phyloP scores from a whole-genome alignment of 768 basidiomycete genomes.

The Ramaria sp. region DNA sequence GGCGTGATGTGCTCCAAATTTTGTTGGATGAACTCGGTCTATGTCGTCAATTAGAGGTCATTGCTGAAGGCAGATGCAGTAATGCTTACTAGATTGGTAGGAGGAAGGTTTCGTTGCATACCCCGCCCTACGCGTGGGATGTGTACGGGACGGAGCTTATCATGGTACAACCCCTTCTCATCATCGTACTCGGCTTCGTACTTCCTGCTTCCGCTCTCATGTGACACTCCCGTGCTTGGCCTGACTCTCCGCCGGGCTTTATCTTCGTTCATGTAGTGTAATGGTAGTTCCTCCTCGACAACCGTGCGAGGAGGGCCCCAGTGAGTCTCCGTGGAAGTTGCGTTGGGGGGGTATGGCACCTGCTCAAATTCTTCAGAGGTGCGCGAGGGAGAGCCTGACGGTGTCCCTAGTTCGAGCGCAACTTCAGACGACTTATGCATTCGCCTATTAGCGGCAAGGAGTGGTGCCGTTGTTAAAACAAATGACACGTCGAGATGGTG shows the following conservation, averaged over 20 bases:
- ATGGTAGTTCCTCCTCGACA: conserved; percentile 34
- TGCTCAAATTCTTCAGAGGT: conserved; percentile 66
- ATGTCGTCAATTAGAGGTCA: background rate
- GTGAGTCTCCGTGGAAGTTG: conserved; percentile 19
- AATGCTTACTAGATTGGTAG: conserved; percentile 7
- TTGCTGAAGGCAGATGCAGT: conserved; percentile 1
- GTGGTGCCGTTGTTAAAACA: background rate
- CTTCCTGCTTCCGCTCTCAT: conserved; percentile 17
- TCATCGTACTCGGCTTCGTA: conserved; percentile 39
- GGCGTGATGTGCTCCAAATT: conserved; percentile 73
- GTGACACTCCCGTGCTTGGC: conserved; percentile 15
- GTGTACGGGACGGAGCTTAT: conserved; percentile 27
- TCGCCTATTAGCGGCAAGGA: background rate
- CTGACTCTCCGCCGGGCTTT: conserved; percentile 34
- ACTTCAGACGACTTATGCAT: conserved; percentile 39
- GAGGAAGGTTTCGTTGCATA: conserved; percentile 1
- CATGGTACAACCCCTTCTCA: conserved; percentile 53
- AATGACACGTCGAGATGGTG: background rate
- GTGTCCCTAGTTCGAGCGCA: conserved; percentile 58
- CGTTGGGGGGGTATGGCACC: conserved; percentile 42
- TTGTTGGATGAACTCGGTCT: conserved; percentile 72
- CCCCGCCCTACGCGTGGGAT: conserved; percentile 2
- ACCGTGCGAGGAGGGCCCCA: conserved; percentile 12
- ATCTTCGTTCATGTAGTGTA: conserved; percentile 45
- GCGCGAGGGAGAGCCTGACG: conserved; percentile 36